Conservation (phyloP, 2,329 filamentous ascomycete genomes). For the Trichoderma sp. region DNA sequence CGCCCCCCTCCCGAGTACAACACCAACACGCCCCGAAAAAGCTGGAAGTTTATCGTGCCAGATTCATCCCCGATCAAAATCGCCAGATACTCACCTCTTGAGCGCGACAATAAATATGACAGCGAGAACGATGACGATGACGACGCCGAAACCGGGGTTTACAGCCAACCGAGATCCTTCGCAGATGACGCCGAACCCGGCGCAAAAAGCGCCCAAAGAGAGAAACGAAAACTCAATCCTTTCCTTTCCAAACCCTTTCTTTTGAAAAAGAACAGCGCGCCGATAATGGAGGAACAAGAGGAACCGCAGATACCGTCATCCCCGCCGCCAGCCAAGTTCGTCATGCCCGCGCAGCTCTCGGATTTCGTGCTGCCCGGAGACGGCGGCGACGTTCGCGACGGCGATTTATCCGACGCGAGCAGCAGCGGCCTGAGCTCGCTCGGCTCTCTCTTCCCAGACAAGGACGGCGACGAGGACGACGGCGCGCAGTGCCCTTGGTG, state of each 20-base stretch:
- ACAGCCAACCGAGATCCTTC: not conserved
- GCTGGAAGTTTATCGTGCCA: constrained; percentile 3
- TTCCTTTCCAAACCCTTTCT: not conserved
- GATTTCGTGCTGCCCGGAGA: constrained; percentile 11
- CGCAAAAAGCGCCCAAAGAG: not conserved
- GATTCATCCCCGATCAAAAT: constrained; percentile 9
- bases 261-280: not conserved
- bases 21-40: constrained; percentile 4
- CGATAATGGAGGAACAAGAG: not conserved
- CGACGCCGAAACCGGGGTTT: not conserved
- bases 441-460: not conserved
- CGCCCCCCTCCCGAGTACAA: not conserved
- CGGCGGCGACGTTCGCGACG: not conserved
- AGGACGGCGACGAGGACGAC: not conserved
- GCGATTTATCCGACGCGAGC: not conserved
- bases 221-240: not conserved
- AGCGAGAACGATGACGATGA: not conserved
- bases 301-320: constrained; percentile 15
- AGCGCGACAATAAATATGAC: not conserved
- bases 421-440: not conserved
- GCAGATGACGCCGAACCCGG: not conserved
- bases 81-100: not conserved
- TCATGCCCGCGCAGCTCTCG: constrained; percentile 22
- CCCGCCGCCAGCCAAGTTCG: constrained; percentile 24
- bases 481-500: constrained; percentile 67